Percentiles rank a stretch among this genome's conserved stretches.
These are phyloP conservation scores for Fusarium gaditjirri DNA, from an alignment of 2,329 filamentous ascomycete species.

Conservation along the genomic window DNA sequence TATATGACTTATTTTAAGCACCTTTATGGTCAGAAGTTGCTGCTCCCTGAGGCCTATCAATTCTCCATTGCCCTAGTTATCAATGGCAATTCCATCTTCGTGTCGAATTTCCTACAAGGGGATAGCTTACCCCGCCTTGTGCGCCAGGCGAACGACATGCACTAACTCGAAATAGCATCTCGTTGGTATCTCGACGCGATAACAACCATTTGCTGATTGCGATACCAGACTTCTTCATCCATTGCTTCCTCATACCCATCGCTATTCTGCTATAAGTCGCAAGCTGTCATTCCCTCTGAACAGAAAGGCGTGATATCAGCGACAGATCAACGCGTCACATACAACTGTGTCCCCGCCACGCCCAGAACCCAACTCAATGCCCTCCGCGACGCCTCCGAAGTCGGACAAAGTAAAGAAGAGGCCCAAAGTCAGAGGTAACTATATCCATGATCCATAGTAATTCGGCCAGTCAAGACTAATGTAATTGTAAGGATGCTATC, in stretches of 20 bases:
- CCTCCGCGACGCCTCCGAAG: background rate
- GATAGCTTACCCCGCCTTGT: constrained; percentile 18
- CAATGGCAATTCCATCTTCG: background rate
- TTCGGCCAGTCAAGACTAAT: background rate
- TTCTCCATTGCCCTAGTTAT: background rate
- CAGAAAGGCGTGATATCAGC: background rate
- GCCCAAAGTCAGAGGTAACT: constrained; percentile 30
- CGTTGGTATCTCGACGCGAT: background rate
- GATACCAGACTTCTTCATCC: background rate
- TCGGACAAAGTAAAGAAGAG: constrained; percentile 22
- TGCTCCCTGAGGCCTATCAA: background rate
- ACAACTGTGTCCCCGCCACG: background rate
- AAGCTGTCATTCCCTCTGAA: fast-evolving
- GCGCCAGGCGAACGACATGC: background rate
- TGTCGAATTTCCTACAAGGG: background rate
- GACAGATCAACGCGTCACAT: fast-evolving
- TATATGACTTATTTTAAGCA: too few relatives aligned
- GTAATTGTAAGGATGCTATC: constrained; percentile 28
- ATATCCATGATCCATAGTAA: background rate
- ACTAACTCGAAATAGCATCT: background rate
- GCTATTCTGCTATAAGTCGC: fast-evolving
- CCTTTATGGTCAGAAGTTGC: too few relatives aligned
- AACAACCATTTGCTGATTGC: background rate
- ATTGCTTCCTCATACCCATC: background rate
- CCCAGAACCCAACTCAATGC: background rate